Evolutionary conservation across 2,329 filamentous ascomycete species (phyloP), one percentile per base, ranked within the genome.

Genomic region (Kalaharituber pfeilii): DNA sequence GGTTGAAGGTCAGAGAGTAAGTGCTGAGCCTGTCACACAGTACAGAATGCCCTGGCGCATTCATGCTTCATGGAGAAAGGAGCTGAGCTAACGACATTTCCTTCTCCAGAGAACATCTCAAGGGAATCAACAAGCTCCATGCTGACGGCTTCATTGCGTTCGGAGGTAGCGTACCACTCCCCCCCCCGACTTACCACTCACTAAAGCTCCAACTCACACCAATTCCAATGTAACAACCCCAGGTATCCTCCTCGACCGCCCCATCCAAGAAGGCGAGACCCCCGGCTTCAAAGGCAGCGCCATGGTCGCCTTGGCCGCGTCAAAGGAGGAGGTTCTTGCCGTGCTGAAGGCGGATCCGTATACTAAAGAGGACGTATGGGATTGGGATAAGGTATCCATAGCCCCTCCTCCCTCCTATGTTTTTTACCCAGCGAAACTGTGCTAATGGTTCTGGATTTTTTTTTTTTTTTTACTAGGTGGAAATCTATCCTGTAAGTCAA

Each of bases 1-100:
- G 73, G 2, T 65, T 75, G 59, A 65, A 68, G 51, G 68, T 71
- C 2, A 61, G 73, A 49, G 62, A 65, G 63, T 71, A 63, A 22
- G 67, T 57, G 13, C 22, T n/a, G n/a, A n/a, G n/a, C n/a, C n/a
- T n/a, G n/a, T n/a, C n/a, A n/a, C n/a, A n/a, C n/a, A n/a, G n/a
- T n/a, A n/a, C n/a, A n/a, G n/a, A n/a, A n/a, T n/a, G n/a, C n/a
- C n/a, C n/a, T n/a, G n/a, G n/a, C n/a, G n/a, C n/a, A n/a, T n/a
- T n/a, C n/a, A n/a, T n/a, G n/a, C n/a, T n/a, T n/a, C n/a, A n/a
- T n/a, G n/a, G n/a, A n/a, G n/a, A n/a, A n/a, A n/a, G n/a, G n/a
- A n/a, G n/a, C n/a, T n/a, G n/a, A n/a, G n/a, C n/a, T n/a, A n/a
- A n/a, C 4, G 13, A 47, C 3, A 22, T 47, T 25, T 47, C 20